Conservation (phyloP, 192 early-diverging fungal genomes). For the Martensiomyces pterosporus region DNA sequence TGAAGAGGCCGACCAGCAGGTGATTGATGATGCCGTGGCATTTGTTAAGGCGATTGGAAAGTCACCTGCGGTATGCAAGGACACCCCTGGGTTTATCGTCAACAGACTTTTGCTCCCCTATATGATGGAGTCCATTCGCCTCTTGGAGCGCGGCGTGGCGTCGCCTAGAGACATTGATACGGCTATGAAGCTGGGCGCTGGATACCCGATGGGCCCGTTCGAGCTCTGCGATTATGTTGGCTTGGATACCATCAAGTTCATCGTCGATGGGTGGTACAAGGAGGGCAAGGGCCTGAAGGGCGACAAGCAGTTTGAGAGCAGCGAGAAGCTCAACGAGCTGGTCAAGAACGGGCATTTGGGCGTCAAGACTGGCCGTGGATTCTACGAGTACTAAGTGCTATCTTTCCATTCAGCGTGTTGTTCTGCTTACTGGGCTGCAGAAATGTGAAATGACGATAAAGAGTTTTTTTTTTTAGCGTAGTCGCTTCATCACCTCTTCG, state of each 20-base stretch:
- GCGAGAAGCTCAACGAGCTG: constrained; percentile 65
- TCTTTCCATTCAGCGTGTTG: too few relatives aligned
- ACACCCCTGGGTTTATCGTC: constrained; percentile 97
- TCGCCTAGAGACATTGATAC: constrained; percentile 82
- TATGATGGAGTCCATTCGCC: constrained; percentile 91
- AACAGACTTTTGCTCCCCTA: constrained; percentile 95
- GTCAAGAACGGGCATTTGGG: constrained; percentile 73
- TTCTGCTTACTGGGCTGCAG: too few relatives aligned
- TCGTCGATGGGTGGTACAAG: constrained; percentile 91
- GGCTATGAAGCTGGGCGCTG: constrained; percentile 97
- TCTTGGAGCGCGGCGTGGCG: constrained; percentile 88
- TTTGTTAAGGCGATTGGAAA: constrained; percentile 79
- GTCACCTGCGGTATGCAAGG: constrained; percentile 88
- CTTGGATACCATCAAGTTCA: constrained; percentile 94
- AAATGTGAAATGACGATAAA: too few relatives aligned
- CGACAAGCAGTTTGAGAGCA: constrained; percentile 66
- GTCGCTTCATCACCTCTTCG: constrained; percentile 42
- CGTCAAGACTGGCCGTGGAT: constrained; percentile 82
- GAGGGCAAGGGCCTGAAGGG: constrained; percentile 74
- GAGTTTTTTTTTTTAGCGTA: constrained; percentile 12
- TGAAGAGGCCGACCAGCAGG: constrained; percentile 53
- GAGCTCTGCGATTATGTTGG: constrained; percentile 65
- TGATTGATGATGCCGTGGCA: constrained; percentile 60
- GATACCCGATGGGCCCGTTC: constrained; percentile 92
- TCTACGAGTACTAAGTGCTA: constrained; percentile 64